phyloP scores from a whole-genome alignment of 768 basidiomycete species.

The Xerocomus potaroensis region DNA sequence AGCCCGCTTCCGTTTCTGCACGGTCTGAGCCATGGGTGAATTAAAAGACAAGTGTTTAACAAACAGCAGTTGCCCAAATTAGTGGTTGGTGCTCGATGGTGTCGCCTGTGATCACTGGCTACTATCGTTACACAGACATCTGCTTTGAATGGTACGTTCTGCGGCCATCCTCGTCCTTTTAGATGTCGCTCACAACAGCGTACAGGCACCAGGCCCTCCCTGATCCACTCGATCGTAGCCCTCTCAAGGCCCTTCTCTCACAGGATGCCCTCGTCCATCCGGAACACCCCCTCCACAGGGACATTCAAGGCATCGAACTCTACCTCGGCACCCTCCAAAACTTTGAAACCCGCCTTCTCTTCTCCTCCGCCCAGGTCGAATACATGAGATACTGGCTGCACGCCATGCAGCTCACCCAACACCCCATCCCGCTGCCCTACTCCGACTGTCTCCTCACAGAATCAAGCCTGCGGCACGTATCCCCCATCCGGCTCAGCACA shows the following conservation, averaged over 20 bases:
- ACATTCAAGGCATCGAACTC: constrained; percentile 63
- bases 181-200: not conserved
- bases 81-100: constrained; percentile 26
- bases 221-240: constrained; percentile 52
- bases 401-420: constrained; percentile 61
- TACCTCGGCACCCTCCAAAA: constrained; percentile 71
- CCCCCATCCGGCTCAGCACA: constrained; percentile 53
- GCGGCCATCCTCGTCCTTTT: not conserved
- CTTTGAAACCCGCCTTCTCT: constrained; percentile 75
- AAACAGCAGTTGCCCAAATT: constrained; percentile 2
- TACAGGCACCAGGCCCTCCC: constrained; percentile 54
- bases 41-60: not conserved
- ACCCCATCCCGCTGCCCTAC: constrained; percentile 68
- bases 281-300: constrained; percentile 65
- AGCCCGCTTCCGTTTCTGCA: constrained; percentile 44
- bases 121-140: constrained; percentile 82
- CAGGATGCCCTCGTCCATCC: constrained; percentile 66
- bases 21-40: constrained; percentile 75
- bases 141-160: constrained; percentile 70
- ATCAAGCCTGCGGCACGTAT: constrained; percentile 53
- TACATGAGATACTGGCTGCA: constrained; percentile 83
- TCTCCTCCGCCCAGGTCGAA: constrained; percentile 81
- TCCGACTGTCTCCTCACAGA: constrained; percentile 69
- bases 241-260: constrained; percentile 69
- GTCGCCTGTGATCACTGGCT: constrained; percentile 56